Base-by-base conservation (phyloP, 2,329 filamentous ascomycete genomes). In the Venturia carpophila region DNA sequence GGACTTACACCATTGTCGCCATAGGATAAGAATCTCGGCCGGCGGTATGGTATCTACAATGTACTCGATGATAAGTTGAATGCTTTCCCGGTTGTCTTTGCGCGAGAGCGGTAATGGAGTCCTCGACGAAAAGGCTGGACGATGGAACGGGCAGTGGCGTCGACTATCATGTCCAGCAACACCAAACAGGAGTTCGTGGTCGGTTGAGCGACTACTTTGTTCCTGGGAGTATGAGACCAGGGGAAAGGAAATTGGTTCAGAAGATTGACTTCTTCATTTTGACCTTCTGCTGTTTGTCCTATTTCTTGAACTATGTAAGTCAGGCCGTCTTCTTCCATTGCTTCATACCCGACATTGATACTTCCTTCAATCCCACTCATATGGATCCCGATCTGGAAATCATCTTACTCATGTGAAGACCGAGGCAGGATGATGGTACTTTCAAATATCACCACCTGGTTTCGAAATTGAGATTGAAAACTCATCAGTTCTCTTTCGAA, bases 211-310 rank as follows among this genome's bases (percentile, higher is more conserved):
- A 43, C 17, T 60, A 60, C 21, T 60, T 60, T 60, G 21, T 39
- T 27, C 34, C 58, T 42, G 58, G 58, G 19, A 43, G 58, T 42
- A 41, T 41, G n/a, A 39, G 41, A 43, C 71, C 73, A 15, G 74
- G 73, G 17, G 79, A 80, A 68, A 72, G 73, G 41, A 77, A 76
- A 66, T 73, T 86, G 39, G 75, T 87, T 6, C 79, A 77, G 49
- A 86, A 84, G 74, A 83, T 86, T 60, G 84, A 87, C 71, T 86
- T 86, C 69, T 87, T 86, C 74, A 86, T 87, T 69, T 72, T 87
- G 56, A 84, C 82, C 0, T 87, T 87, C 70, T 87, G 84, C 72
- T 87, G 84, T 70, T 70, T 87, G 10, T 75, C 74, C 71, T 77
- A 74, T 65, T 76, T 74, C 49, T 47, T 67, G 60, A 71, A 71